Evolutionary conservation across 108 stramenopile genomes (phyloP), one percentile per base, ranked within the genome.

Genomic region (Fragilaria crotonensis): DNA sequence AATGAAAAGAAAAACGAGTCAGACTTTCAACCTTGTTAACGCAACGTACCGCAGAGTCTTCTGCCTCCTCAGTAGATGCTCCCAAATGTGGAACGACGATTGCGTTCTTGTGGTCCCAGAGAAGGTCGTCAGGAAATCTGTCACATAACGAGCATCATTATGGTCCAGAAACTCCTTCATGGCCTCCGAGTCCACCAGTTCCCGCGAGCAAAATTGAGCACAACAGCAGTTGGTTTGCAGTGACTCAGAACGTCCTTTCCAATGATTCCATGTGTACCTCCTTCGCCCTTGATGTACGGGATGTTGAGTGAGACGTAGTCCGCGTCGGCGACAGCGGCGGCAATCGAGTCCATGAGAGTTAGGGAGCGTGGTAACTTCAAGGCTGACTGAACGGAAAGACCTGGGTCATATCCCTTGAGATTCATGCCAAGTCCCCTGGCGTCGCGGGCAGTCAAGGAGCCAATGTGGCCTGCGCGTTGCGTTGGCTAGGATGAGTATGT

Each of bases 181-280:
- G 44, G 90, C 97, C 25, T 76, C 90, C 29, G 85, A 85, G 63
- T 96, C 87, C 21, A 97, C 94, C 46, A 97, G 64, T 61, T 95
- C 97, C 97, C 97, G 56, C 97, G 83, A 48, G 97, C 95, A 72
- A 94, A 97, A 73, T 97, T 97, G 45, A 97, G 49, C 49, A 97
- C 59, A 14, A 87, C 78, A 11, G 92, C 94, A 46, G 78, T 83
- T 27, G 73, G 60, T 69, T 95, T 97, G 67, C 89, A 81, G 62
- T 84, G 57, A 44, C 52, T 54, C 56, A 95, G 62, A 21, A 91
- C 67, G 25, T 90, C 90, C 45, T 72, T 67, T 29, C 78, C 73
- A 64, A 96, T 87, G 31, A 97, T 85, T 48, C 88, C 78, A 72
- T 93, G 87, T 0, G 95, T 97, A 5, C 89, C 92, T 4, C 79